Base-by-base conservation (phyloP, 176 grass and related monocot genomes). In the Saccharum officinarum region DNA sequence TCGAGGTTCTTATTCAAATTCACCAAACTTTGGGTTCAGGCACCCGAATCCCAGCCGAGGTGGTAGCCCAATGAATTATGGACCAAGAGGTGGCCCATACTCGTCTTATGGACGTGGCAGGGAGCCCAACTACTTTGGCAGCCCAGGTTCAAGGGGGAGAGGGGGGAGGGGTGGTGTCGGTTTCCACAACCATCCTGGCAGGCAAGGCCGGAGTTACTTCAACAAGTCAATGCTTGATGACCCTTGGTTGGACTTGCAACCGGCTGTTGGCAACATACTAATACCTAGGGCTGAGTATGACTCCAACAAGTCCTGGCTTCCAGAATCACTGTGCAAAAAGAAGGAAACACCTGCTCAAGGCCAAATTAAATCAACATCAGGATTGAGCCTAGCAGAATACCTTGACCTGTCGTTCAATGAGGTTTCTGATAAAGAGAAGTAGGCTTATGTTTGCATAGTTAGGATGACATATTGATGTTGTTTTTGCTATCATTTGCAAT, bases 371-470 rank as follows among this genome's bases (percentile, higher is more conserved):
- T 9, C 69, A 2, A 33, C 67, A 23, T 71, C 75, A 55, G 83
- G 81, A 28, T 45, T 87, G 76, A 87, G 81, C 77, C 52, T 91
- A 78, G 47, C 89, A 14, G 85, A 91, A 71, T 91, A 91, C 80
- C 89, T 87, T 36, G 76, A 69, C 39, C 74, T 80, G 69, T 91
- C 89, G 69, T 91, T 87, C 75, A 91, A 84, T 31, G 89, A 91
- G 50, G 61, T 55, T 76, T 84, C 46, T 74, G 60, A 69, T 68
- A 79, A 75, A 7, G 70, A 87, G 33, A 76, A 7, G 1, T 91
- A 75, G 59, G 22, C 60, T 23, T 65, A 39, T 74, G 30, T 60
- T 33, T 79, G 30, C 37, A 33, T 49, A 13, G 34, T 26, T 85
- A 80, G 28, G 28, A 76, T 39, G 28, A 28, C 49, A 38, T 30